A percentile compares a stretch with the other conserved stretches of the same genome.
Conservation (phyloP, 164 flowering plant genomes). For the Vitis vinifera region DNA sequence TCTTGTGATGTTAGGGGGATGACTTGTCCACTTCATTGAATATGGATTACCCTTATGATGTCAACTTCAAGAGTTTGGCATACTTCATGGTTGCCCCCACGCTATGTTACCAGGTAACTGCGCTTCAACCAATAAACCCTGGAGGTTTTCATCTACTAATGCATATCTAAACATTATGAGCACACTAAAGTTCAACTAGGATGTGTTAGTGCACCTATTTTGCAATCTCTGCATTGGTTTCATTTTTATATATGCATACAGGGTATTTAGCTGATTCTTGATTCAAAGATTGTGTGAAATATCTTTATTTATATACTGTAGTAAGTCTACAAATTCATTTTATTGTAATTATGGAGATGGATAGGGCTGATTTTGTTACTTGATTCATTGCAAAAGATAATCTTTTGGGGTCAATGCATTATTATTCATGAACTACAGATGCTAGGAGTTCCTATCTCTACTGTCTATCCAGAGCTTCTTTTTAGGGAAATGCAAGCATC, state of each 20-base stretch:
- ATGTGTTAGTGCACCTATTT: neutral
- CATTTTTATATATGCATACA: neutral
- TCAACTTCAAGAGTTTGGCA: conserved; percentile 66
- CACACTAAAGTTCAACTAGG: neutral
- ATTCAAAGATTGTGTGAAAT: neutral
- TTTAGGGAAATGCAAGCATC: too few species aligned
- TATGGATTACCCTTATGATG: conserved; percentile 39
- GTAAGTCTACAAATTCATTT: too few species aligned
- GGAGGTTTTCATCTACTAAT: neutral
- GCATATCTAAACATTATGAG: neutral
- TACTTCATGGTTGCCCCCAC: conserved; percentile 99
- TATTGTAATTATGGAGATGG: too few species aligned
- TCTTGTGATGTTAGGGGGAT: conserved; percentile 46
- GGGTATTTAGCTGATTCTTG: neutral
- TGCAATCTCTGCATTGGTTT: neutral
- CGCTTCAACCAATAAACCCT: neutral
- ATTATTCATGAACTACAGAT: too few species aligned
- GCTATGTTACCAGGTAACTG: conserved; percentile 90
- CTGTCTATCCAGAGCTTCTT: too few species aligned
- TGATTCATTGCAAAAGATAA: too few species aligned
- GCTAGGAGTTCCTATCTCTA: too few species aligned
- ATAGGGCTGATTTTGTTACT: too few species aligned
- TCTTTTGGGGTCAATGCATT: too few species aligned
- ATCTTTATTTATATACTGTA: neutral
- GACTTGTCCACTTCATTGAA: conserved; percentile 22